Evolutionary conservation across 805 yeast genomes (phyloP).

Genomic region (Scheffersomyces amazonensis): DNA sequence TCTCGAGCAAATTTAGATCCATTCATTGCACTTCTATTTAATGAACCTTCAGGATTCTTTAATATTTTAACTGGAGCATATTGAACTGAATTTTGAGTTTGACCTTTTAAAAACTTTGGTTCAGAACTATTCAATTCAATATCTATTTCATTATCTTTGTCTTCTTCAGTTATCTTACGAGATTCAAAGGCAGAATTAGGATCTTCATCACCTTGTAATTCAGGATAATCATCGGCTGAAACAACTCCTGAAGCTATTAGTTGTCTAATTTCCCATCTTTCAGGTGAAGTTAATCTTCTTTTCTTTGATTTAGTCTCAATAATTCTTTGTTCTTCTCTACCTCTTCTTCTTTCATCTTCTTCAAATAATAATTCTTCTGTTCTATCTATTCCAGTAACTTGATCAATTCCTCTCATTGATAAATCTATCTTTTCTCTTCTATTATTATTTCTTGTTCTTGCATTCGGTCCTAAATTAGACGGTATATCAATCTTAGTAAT

Average conservation of each 20-base stretch:
- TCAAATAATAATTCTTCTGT: constrained; percentile 16
- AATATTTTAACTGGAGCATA: constrained; percentile 54
- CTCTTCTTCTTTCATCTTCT: constrained; percentile 13
- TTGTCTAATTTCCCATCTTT: constrained; percentile 87
- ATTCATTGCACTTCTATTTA: constrained; percentile 69
- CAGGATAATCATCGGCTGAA: constrained; percentile 67
- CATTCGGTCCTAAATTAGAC: background rate
- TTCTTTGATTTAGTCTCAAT: constrained; percentile 17
- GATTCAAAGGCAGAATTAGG: constrained; percentile 24
- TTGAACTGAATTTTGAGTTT: constrained; percentile 35
- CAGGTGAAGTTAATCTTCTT: constrained; percentile 72
- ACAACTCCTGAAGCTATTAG: constrained; percentile 77
- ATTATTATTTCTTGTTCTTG: constrained; percentile 40
- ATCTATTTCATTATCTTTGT: constrained; percentile 51
- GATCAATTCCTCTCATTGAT: constrained; percentile 72
- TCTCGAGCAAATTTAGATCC: constrained; percentile 71
- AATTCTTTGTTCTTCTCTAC: constrained; percentile 11
- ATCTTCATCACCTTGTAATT: constrained; percentile 28
- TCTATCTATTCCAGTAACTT: constrained; percentile 52
- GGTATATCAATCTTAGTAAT: constrained; percentile 30
- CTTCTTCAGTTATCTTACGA: constrained; percentile 13
- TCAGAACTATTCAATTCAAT: constrained; percentile 67
- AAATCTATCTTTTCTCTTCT: constrained; percentile 44
- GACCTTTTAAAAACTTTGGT: constrained; percentile 71
- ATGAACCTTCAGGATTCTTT: constrained; percentile 74